These are phyloP conservation scores for Endocalyx cinctus DNA, from an alignment of 2,329 filamentous ascomycete species.

Conservation along the genomic window DNA sequence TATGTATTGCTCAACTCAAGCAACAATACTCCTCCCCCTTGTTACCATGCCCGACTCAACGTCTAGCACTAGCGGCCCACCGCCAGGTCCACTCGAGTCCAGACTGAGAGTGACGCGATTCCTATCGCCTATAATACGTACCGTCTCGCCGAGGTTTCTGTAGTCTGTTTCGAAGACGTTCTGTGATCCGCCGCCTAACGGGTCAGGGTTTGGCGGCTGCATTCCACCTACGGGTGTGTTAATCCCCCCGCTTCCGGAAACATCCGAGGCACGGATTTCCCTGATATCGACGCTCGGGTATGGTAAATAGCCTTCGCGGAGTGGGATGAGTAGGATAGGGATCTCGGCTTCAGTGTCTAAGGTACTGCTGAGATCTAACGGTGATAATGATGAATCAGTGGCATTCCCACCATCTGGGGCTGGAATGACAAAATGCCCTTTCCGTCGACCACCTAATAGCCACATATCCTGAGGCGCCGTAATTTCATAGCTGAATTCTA, in stretches of 20 bases:
- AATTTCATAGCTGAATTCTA: conserved; percentile 82
- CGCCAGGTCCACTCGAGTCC: conserved; percentile 61
- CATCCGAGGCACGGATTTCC: conserved; percentile 40
- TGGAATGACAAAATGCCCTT: conserved; percentile 69
- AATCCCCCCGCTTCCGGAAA: conserved; percentile 12
- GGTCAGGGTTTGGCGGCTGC: too few relatives aligned
- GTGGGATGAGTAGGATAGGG: conserved; percentile 71
- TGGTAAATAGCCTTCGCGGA: conserved; percentile 72
- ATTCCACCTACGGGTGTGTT: conserved; percentile 8
- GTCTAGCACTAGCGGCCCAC: conserved; percentile 63
- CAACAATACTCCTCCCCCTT: too few relatives aligned
- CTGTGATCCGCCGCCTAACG: conserved; percentile 19
- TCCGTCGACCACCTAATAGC: conserved; percentile 78
- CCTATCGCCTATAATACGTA: conserved; percentile 69
- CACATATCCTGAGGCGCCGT: conserved; percentile 69
- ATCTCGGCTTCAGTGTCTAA: conserved; percentile 52
- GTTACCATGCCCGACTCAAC: too few relatives aligned
- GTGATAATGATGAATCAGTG: background rate
- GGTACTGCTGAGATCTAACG: conserved; percentile 33
- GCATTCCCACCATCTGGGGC: conserved; percentile 17
- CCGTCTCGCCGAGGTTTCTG: conserved; percentile 69
- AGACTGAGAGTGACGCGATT: conserved; percentile 68
- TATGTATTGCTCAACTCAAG: too few relatives aligned
- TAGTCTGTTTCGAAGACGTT: conserved; percentile 74
- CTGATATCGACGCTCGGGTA: conserved; percentile 77